Base-by-base conservation (phyloP, 2,329 filamentous ascomycete species). In the Ilyonectria destructans region DNA sequence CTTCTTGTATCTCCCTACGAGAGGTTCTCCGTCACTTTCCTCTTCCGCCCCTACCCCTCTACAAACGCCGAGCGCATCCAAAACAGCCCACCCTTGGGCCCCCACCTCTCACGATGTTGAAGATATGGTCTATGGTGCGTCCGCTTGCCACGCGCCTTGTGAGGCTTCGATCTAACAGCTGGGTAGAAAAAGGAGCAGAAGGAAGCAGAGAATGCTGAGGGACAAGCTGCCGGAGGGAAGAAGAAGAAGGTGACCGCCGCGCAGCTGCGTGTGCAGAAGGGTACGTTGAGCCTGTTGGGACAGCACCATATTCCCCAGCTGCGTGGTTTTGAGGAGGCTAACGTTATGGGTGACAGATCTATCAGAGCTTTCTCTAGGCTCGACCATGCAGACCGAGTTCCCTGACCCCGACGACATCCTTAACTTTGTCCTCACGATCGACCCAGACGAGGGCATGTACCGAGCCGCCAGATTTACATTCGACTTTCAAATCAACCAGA, bases 221-320 rank as follows among this genome's bases (percentile, higher is more conserved):
- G 88, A 37, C 87, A 90, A 51, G 89, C 90, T 31, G 87, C 86
- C 0, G 92, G 91, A 17, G 89, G 91, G 62, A 97, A 95, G 86
- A 98, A 98, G 89, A 98, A 98, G 90, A 98, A 98, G 87, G 95
- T 99, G 73, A 98, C 96, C 23, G 94, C 96, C 19, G 96, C 96
- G 62, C 95, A 98, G 84, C 86, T 98, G 71, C 93, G 96, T 68
- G 95, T 98, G 69, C 96, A 98, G 84, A 97, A 97, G 89, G 96
- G 96, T 97, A 84, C 26, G 66, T 66, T 67, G 65, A 43, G 58
- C 48, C 40, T 48, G n/a, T 29, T 17, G 12, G 15, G 17, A 8
- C n/a, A 6, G 15, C 23, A 46, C 19, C 52, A 21, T 57, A 10
- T 12, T 58, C 21, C 48, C 21, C 48, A 57, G 59, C n/a, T 55